Base-by-base conservation (phyloP, 768 basidiomycete genomes). In the Coprinopsis sp. region DNA sequence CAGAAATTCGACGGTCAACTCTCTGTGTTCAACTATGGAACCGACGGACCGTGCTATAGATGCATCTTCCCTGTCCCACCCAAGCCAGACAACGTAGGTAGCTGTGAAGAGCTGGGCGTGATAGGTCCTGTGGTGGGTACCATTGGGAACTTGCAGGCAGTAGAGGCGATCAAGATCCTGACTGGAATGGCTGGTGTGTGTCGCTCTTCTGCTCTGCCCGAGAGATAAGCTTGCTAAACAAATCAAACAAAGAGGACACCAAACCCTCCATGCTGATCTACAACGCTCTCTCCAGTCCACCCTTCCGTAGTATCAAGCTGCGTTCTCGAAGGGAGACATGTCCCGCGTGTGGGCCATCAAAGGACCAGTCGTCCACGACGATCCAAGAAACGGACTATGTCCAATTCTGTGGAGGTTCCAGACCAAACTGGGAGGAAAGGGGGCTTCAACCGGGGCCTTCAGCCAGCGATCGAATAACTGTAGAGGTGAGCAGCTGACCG, bases 51-150 rank as follows among this genome's bases (percentile, higher is more conserved):
- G 0, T 99, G 96, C 64, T 97, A 95, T 64, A 78, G 96, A 13
- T 98, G 96, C 61, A 64, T 98, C 33, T 98, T 93, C 63, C 94
- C 95, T 0, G 78, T 73, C 43, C 82, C 91, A 2, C 82, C 92
- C 1, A 73, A 80, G 3, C 73, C 69, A 16, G 79, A 79, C 44
- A 71, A 71, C 22, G 66, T 77, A 1, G 85, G 90, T 6, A 80
- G 82, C 7, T 99, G 96, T 54, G 91, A 87, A 56, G 93, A 96
- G 59, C 72, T 82, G 3, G 94, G 95, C 1, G 83, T 98, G 4
- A 66, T 96, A 38, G 95, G 95, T 5, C 82, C 75, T 0, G 91
- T 96, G 1, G 90, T 91, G 0, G 95, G 95, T 1, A 70, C 91
- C 39, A 89, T 97, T 33, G 94, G 94, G 3, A 86, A 81, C 52